Evolutionary conservation across 2,329 filamentous ascomycete genomes (phyloP).

Genomic region (Fusarium torreyae): DNA sequence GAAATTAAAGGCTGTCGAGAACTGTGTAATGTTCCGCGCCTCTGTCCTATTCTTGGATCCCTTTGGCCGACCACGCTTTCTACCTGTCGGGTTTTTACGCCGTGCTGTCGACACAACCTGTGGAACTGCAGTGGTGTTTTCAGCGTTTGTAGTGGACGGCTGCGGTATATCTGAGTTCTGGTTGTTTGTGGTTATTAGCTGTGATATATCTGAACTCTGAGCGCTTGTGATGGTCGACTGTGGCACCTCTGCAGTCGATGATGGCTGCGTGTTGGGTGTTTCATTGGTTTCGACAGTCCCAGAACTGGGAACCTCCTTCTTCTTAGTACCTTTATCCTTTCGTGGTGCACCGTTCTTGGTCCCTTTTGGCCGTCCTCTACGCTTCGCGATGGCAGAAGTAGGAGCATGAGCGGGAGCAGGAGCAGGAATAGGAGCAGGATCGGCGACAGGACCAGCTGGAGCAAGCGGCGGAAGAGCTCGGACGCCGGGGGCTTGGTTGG

Average conservation of each 20-base stretch:
- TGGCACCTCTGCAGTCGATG: conserved; percentile 3
- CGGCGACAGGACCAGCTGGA: conserved; percentile 11
- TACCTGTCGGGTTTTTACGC: conserved; percentile 44
- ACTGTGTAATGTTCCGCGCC: conserved; percentile 30
- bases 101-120: conserved; percentile 22
- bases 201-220: not conserved
- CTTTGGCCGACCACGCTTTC: conserved; percentile 60
- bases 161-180: conserved; percentile 1
- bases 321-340: conserved; percentile 69
- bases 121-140: conserved; percentile 19
- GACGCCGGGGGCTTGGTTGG: conserved; percentile 33
- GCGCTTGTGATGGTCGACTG: not conserved
- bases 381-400: conserved; percentile 53
- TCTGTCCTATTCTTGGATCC: conserved; percentile 63
- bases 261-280: conserved; percentile 5
- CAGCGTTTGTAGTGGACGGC: not conserved
- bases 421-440: conserved; percentile 6
- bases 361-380: conserved; percentile 70
- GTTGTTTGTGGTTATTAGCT: not conserved
- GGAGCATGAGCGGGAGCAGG: conserved; percentile 8
- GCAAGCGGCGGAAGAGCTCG: conserved; percentile 30
- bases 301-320: conserved; percentile 48
- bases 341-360: conserved; percentile 57
- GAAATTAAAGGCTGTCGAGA: conserved; percentile 2
- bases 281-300: conserved; percentile 11